These are phyloP conservation scores for Nigrospora oryzae DNA, from an alignment of 2,329 filamentous ascomycete genomes.

Conservation along the genomic window DNA sequence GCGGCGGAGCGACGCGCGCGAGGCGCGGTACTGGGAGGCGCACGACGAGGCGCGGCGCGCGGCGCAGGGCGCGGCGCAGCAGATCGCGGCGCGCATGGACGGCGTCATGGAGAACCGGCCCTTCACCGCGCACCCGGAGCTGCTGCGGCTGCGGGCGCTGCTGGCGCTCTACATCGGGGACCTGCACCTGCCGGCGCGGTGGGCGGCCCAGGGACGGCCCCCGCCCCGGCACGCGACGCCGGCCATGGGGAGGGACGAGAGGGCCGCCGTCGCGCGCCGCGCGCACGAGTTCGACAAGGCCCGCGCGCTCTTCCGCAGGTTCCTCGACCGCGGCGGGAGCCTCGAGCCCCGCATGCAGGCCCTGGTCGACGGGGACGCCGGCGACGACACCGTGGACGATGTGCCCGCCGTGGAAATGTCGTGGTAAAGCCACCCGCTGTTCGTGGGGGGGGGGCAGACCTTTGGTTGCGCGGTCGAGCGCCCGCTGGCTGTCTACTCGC, in stretches of 20 bases:
- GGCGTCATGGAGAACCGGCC: slow-evolving; percentile 60
- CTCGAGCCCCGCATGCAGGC: slow-evolving; percentile 21
- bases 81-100: slow-evolving; percentile 63
- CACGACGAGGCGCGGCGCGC: slow-evolving; percentile 33
- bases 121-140: slow-evolving; percentile 56
- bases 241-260: slow-evolving; percentile 14
- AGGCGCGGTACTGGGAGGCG: slow-evolving; percentile 12
- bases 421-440: no score
- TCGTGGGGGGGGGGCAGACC: no score
- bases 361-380: slow-evolving; percentile 21
- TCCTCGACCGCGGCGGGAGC: slow-evolving; percentile 20
- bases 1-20: slow-evolving; percentile 6
- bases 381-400: slow-evolving; percentile 11
- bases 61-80: slow-evolving; percentile 51
- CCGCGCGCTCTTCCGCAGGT: slow-evolving; percentile 26
- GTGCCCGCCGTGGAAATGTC: background rate
- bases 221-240: background rate
- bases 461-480: no score
- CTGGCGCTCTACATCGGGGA: slow-evolving; percentile 69
- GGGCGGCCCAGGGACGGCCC: slow-evolving; percentile 9
- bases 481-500: no score
- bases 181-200: slow-evolving; percentile 39
- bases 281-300: slow-evolving; percentile 28
- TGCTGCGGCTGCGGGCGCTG: slow-evolving; percentile 67
- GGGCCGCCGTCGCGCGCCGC: slow-evolving; percentile 14